Conservation (phyloP, 2,329 filamentous ascomycete genomes). For the Mariannaea elegans region DNA sequence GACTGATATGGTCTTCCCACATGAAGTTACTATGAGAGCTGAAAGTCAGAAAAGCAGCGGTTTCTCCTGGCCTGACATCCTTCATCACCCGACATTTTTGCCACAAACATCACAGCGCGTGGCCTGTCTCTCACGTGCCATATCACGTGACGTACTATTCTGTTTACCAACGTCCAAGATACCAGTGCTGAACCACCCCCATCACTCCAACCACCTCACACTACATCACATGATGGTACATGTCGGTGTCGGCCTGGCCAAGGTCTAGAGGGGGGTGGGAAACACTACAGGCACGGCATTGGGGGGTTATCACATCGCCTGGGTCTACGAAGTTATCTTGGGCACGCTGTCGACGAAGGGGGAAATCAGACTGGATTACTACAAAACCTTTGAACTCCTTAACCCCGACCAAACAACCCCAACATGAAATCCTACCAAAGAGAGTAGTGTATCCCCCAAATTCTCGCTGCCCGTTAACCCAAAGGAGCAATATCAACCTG, state of each 20-base stretch:
- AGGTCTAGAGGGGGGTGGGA: conserved; percentile 31
- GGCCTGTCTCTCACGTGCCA: conserved; percentile 13
- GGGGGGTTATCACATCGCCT: conserved; percentile 40
- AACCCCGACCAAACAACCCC: conserved; percentile 28
- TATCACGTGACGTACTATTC: conserved; percentile 29
- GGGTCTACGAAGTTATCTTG: conserved; percentile 20
- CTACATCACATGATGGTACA: conserved; percentile 34
- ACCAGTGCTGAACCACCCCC: conserved; percentile 16
- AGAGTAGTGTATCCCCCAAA: conserved; percentile 29
- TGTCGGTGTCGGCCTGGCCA: conserved; percentile 20
- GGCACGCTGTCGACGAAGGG: conserved; percentile 22
- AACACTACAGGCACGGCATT: conserved; percentile 35
- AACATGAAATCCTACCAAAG: conserved; percentile 33
- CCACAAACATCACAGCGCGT: not conserved
- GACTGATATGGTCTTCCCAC: not conserved
- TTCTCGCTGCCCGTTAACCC: conserved; percentile 35
- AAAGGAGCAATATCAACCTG: conserved; percentile 42
- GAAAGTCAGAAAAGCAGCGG: not conserved
- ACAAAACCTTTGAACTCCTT: conserved; percentile 38
- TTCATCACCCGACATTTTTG: conserved; percentile 2
- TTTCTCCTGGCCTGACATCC: not conserved
- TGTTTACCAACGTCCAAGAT: conserved; percentile 29
- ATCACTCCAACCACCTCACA: conserved; percentile 25
- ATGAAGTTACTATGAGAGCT: no score
- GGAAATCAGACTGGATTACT: conserved; percentile 37